Evolutionary conservation across 1,284 basidiomycete species (phyloP).

Genomic region (Boletellus dicymbophilus): DNA sequence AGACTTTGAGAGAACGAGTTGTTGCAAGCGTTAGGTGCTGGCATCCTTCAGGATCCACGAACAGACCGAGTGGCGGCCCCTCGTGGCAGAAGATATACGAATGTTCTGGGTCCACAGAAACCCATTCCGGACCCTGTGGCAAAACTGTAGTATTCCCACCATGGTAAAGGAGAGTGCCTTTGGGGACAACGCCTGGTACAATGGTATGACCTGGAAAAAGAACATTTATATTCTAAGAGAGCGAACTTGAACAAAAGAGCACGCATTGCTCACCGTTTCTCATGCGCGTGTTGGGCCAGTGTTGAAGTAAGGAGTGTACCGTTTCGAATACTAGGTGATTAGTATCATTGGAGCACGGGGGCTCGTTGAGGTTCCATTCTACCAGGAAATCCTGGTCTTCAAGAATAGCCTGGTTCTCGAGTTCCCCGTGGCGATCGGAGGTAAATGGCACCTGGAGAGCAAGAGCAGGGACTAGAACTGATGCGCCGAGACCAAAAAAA

Average conservation of each 20-base stretch:
- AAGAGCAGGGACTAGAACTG: neutral
- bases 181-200: slow-evolving; percentile 39
- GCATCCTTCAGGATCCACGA: slow-evolving; percentile 24
- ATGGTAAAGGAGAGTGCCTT: slow-evolving; percentile 44
- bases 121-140: slow-evolving; percentile 38
- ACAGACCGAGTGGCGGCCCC: neutral
- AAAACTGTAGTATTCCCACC: slow-evolving; percentile 25
- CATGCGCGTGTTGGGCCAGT: slow-evolving; percentile 50
- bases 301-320: slow-evolving; percentile 35
- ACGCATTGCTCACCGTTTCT: slow-evolving; percentile 40
- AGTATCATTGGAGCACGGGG: slow-evolving; percentile 13
- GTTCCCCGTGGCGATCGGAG: neutral
- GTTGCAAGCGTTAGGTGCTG: slow-evolving; percentile 40
- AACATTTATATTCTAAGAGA: neutral
- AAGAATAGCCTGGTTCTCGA: neutral
- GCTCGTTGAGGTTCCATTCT: slow-evolving; percentile 17
- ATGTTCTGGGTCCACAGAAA: slow-evolving; percentile 42
- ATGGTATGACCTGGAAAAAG: slow-evolving; percentile 39
- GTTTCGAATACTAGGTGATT: slow-evolving; percentile 25
- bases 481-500: neutral
- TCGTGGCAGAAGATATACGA: slow-evolving; percentile 36
- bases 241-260: neutral
- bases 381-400: neutral
- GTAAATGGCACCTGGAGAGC: neutral
- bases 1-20: slow-evolving; percentile 35